Evolutionary conservation across 192 early-diverging fungal genomes (phyloP), one percentile per base, ranked within the genome.

Genomic region (Backusella tarrabulga): DNA sequence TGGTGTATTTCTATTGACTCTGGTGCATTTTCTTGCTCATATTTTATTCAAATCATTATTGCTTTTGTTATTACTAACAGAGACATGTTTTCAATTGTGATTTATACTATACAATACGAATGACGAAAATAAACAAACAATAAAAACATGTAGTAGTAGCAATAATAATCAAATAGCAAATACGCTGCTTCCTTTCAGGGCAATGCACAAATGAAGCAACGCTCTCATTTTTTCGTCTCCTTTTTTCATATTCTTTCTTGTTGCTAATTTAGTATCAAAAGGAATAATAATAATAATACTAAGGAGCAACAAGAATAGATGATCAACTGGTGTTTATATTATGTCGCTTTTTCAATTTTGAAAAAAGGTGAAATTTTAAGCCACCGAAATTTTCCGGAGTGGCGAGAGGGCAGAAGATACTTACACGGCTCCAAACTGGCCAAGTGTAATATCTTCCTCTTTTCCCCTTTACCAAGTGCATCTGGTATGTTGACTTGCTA

Each of bases 401-500:
- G 68, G 19, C 15, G 67, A 34, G 36, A 3, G 67, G 34, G 34
- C 6, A 35, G 17, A 6, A 4, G 2, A 41, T 40, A 38, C 36
- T 35, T 38, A 38, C 68, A 21, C 8, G 1, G 35, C 5, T 8
- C n/a, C n/a, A 38, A 38, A 23, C 35, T 29, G 36, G 68, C 68
- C 36, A 69, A 38, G 34, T 69, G 9, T 46, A 44, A 71, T 26
- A 75, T 75, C 74, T 32, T 68, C 60, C 74, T 75, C 74, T 75
- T 75, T 75, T 75, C 74, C 74, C 74, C 56, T 75, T 66, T 36
- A 71, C 41, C 66, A 67, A 40, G 50, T 38, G 74, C 60, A 75
- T 34, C 66, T 66, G 66, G 74, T 75, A 75, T 68, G 74, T 75
- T 68, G 19, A 67, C n/a, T 19, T 42, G 3, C 6, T 36, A 44